Base-by-base conservation (phyloP, 2,329 filamentous ascomycete genomes). In the Pseudogymnoascus sp. region DNA sequence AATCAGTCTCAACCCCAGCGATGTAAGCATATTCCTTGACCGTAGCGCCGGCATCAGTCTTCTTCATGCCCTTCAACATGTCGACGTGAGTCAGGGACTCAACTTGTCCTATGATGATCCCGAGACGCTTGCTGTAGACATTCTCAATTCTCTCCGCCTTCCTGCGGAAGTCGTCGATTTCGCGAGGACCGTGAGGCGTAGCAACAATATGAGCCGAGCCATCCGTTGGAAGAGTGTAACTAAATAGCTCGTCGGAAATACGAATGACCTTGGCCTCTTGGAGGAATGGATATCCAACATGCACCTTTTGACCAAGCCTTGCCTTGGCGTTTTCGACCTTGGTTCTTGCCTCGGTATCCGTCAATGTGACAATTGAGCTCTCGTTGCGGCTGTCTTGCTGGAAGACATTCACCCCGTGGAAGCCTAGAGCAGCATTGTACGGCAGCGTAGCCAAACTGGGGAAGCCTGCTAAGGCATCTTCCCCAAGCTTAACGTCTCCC, bases 361-460 rank as follows among this genome's bases (percentile, higher is more conserved):
- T 81, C 58, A 99, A 79, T 1, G 90, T 96, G 62, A 97, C 83
- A 24, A 97, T 84, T 85, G 97, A 92, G 74, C 93, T 99, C 74
- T 97, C 92, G 71, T 97, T 97, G 58, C 91, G 87, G 72, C 92
- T 97, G 68, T 97, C 94, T 68, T 93, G 86, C 71, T 96, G 92
- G 78, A 99, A 99, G 35, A 99, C 91, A 65, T 87, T 94, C 64
- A 99, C 90, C 2, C 92, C 92, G 67, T 96, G 90, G 73, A 92
- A 96, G 7, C 87, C 90, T 57, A 97, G 79, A 62, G 85, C 82
- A 1, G 90, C 94, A 63, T 85, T 86, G 73, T 94, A 92, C 0
- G 91, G 89, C 40, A 99, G 77, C 1, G 89, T 94, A 66, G 92
- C 89, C 69, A 99, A 76, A 66, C 88, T 94, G 5, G 94, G 94